Evolutionary conservation across 192 early-diverging fungal species (phyloP).

Genomic region (Phlyctochytrium planicorne): DNA sequence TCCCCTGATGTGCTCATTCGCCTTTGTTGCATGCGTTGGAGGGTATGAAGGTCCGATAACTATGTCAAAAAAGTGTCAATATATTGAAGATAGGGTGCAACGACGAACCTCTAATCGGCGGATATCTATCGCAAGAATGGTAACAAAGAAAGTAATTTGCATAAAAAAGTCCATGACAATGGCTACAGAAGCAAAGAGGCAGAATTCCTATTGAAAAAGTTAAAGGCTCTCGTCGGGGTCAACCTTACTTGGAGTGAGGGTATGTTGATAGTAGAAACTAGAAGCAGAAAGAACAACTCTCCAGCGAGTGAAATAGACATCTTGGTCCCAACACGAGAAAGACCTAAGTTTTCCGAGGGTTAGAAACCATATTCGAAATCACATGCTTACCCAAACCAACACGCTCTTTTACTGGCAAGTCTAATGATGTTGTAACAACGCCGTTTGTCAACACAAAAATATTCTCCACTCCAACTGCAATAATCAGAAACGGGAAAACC

Average conservation of each 20-base stretch:
- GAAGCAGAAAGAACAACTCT: conserved; percentile 55
- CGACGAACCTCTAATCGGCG: conserved; percentile 65
- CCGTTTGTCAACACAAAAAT: conserved; percentile 72
- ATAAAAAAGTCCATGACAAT: conserved; percentile 76
- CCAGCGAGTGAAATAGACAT: conserved; percentile 58
- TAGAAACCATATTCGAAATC: background rate
- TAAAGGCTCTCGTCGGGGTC: background rate
- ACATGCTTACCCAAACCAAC: conserved; percentile 50
- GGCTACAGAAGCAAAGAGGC: conserved; percentile 63
- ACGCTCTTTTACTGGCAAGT: conserved; percentile 71
- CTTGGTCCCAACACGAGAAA: conserved; percentile 65
- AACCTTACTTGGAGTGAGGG: conserved; percentile 54
- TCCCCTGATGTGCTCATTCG: background rate
- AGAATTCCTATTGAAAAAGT: conserved; percentile 58
- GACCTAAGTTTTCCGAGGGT: conserved; percentile 32
- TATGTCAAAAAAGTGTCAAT: conserved; percentile 25
- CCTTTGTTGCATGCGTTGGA: conserved; percentile 11
- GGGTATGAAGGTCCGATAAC: conserved; percentile 45
- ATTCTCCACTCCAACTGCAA: conserved; percentile 75
- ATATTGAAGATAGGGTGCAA: background rate
- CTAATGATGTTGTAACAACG: conserved; percentile 65
- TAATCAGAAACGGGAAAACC: conserved; percentile 67
- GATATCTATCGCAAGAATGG: conserved; percentile 80
- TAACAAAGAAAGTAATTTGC: conserved; percentile 77
- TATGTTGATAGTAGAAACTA: conserved; percentile 58